A percentile compares a stretch with the other conserved stretches of the same genome.
Evolutionary conservation across 495 filamentous ascomycete genomes (phyloP).

Genomic region (Parachaetomium inaequale): DNA sequence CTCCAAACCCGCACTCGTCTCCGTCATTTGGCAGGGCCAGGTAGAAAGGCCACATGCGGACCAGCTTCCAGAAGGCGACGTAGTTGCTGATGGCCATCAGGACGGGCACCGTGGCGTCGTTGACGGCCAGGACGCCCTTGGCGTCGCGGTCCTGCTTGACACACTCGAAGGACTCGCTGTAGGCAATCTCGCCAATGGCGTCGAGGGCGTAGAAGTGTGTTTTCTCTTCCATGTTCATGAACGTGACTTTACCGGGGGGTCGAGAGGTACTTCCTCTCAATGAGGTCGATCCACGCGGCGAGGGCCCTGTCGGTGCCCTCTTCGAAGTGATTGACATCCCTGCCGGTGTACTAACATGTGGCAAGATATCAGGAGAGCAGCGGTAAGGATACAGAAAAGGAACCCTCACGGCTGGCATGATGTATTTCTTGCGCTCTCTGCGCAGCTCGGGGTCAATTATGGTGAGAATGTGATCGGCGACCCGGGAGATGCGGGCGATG

Average conservation of each 20-base stretch:
- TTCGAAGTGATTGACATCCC: slow-evolving; percentile 47
- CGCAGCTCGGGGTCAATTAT: slow-evolving; percentile 29
- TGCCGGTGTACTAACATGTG: slow-evolving; percentile 27
- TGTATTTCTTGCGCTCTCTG: slow-evolving; percentile 31
- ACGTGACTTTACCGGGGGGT: slow-evolving; percentile 39
- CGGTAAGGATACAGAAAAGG: background rate
- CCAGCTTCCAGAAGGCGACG: slow-evolving; percentile 52
- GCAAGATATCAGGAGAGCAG: background rate
- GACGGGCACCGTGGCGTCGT: slow-evolving; percentile 48
- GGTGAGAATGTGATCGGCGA: slow-evolving; percentile 38
- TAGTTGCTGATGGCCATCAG: slow-evolving; percentile 50
- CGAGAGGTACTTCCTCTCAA: slow-evolving; percentile 49
- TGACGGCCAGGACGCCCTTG: slow-evolving; percentile 50
- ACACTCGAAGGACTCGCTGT: slow-evolving; percentile 61
- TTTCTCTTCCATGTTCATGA: slow-evolving; percentile 52
- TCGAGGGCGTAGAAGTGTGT: slow-evolving; percentile 56
- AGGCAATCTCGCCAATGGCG: slow-evolving; percentile 61
- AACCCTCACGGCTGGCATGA: slow-evolving; percentile 29
- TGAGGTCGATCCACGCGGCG: slow-evolving; percentile 37
- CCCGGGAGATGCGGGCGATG: slow-evolving; percentile 38
- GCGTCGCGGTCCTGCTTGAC: slow-evolving; percentile 56
- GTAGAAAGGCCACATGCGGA: slow-evolving; percentile 34
- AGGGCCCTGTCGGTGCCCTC: slow-evolving; percentile 46
- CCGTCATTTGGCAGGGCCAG: slow-evolving; percentile 20
- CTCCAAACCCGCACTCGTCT: slow-evolving; percentile 22